A percentile compares a stretch with the other conserved stretches of the same genome.
phyloP scores from a whole-genome alignment of 2,329 filamentous ascomycete species.

The Colletotrichum costaricense region DNA sequence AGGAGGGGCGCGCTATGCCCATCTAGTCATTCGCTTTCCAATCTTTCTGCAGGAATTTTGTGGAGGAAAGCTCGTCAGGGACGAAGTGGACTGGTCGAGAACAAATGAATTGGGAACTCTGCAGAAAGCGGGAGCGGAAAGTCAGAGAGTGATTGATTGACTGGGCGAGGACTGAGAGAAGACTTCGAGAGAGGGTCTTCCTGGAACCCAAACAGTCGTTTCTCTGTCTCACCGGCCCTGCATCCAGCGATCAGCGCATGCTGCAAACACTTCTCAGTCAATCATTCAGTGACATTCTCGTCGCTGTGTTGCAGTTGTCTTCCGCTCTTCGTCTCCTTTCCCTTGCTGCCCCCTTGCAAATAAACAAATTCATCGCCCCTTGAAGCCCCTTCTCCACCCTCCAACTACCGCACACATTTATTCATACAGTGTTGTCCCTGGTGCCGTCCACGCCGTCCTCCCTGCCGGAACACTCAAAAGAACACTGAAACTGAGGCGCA shows the following conservation, averaged over 20 bases:
- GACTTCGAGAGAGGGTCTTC: neutral
- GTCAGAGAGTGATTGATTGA: neutral
- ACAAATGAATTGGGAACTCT: neutral
- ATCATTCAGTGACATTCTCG: neutral
- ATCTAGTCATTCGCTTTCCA: slow-evolving; percentile 6
- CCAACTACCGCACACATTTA: neutral
- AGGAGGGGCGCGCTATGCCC: slow-evolving; percentile 12
- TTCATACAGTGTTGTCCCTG: too few species aligned
- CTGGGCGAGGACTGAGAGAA: neutral
- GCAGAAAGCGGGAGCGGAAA: neutral
- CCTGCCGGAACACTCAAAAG: neutral
- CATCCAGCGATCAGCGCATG: slow-evolving; percentile 17
- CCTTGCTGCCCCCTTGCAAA: neutral
- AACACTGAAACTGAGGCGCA: slow-evolving; percentile 31
- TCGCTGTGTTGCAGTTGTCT: neutral
- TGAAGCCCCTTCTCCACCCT: slow-evolving; percentile 15
- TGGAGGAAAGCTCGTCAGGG: slow-evolving; percentile 2
- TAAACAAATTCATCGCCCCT: neutral
- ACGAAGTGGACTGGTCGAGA: neutral
- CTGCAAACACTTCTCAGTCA: slow-evolving; percentile 23
- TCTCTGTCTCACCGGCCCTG: slow-evolving; percentile 26
- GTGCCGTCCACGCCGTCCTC: neutral
- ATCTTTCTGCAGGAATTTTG: slow-evolving; percentile 21
- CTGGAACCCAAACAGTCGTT: slow-evolving; percentile 13
- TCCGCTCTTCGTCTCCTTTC: neutral